These are phyloP conservation scores for Nepenthes gracilis DNA, from an alignment of 148 eudicot species.

Conservation along the genomic window DNA sequence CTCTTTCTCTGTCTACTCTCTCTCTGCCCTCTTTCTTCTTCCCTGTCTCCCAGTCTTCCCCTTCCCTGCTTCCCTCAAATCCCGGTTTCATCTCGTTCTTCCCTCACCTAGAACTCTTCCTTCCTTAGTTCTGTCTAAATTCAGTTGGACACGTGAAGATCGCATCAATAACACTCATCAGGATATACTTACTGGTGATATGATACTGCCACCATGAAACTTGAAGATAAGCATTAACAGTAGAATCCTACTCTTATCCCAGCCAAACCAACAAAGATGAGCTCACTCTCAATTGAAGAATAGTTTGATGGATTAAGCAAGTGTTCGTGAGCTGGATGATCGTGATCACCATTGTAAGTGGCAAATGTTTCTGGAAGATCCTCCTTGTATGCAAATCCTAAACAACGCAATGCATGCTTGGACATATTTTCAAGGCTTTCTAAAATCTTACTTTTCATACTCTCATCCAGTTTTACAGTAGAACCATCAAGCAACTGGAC, in stretches of 20 bases:
- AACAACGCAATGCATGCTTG: slow-evolving; percentile 49
- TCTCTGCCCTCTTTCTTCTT: too few species aligned
- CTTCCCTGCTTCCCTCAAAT: too few species aligned
- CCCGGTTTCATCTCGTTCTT: too few species aligned
- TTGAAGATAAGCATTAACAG: not conserved
- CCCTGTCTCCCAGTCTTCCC: too few species aligned
- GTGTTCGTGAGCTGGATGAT: slow-evolving; percentile 61
- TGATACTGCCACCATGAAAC: not conserved
- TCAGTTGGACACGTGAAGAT: too few species aligned
- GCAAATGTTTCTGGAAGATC: slow-evolving; percentile 45
- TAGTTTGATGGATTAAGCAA: slow-evolving; percentile 68
- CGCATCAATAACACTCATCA: not conserved
- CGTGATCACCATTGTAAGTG: slow-evolving; percentile 10
- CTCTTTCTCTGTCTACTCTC: too few species aligned
- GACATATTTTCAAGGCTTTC: slow-evolving; percentile 67
- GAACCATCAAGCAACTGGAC: slow-evolving; percentile 72
- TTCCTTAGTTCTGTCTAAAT: too few species aligned
- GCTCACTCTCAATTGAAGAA: slow-evolving; percentile 18
- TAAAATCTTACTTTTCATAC: slow-evolving; percentile 29
- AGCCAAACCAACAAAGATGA: too few species aligned
- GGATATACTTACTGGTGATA: not conserved
- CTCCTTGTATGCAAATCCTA: slow-evolving; percentile 19
- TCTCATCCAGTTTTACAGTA: slow-evolving; percentile 40
- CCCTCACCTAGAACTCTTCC: too few species aligned
- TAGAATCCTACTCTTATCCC: slow-evolving; percentile 52